A percentile compares a stretch with the other conserved stretches of the same genome.
These are phyloP conservation scores for Adansonia digitata DNA, from an alignment of 345 rosid genomes.

Conservation along the genomic window DNA sequence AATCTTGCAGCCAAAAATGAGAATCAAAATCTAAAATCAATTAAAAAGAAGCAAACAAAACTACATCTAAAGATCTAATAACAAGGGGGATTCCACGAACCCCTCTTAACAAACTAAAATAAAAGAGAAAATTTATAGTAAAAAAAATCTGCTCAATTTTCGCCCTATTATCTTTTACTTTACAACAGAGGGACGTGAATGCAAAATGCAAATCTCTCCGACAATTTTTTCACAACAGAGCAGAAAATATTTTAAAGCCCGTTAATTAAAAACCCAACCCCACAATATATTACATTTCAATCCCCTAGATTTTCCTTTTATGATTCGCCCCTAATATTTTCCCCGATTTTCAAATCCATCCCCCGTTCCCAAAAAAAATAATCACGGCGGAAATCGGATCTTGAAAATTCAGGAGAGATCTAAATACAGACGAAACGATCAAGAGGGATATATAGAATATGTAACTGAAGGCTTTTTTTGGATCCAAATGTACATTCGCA, in stretches of 20 bases:
- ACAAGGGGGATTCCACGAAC: background rate
- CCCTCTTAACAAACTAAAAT: background rate
- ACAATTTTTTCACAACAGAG: conserved; percentile 1
- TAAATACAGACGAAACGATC: conserved; percentile 2
- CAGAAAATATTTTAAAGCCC: background rate
- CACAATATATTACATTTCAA: background rate
- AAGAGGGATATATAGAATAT: background rate
- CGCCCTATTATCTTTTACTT: background rate
- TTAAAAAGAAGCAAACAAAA: no score
- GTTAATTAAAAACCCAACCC: background rate
- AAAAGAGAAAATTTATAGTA: background rate
- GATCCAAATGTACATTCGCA: background rate
- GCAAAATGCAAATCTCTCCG: conserved; percentile 1
- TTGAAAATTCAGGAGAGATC: background rate
- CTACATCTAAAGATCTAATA: background rate
- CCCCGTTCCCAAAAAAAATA: conserved; percentile 7
- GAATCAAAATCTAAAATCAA: no score
- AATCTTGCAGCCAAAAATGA: no score
- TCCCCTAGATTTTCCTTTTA: background rate
- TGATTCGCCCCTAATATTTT: background rate
- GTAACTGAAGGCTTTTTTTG: background rate
- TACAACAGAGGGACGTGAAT: conserved; percentile 9
- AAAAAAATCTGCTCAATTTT: background rate
- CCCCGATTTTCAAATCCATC: conserved; percentile 8
- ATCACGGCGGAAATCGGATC: background rate